These are phyloP conservation scores for Hanseniaspora valbyensis DNA, from an alignment of 805 yeast species.

Conservation along the genomic window DNA sequence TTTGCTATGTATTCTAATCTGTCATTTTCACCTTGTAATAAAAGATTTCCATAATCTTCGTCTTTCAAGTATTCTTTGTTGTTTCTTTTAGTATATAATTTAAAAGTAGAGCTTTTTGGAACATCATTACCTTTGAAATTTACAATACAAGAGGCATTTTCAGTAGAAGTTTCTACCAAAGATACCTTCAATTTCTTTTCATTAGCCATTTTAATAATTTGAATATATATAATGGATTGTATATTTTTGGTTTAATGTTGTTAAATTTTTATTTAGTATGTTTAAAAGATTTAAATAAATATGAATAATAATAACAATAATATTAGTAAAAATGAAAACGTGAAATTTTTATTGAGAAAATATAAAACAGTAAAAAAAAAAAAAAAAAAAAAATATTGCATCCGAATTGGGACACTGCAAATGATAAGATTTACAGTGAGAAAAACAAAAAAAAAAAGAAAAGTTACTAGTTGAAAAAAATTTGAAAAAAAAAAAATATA, in stretches of 20 bases:
- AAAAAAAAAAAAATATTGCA: not conserved
- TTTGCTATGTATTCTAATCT: conserved; percentile 50
- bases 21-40: conserved; percentile 70
- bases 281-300: too few species aligned
- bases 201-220: not conserved
- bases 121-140: conserved; percentile 56
- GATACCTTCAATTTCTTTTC: conserved; percentile 3
- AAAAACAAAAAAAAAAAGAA: conserved; percentile 11
- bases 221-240: too few species aligned
- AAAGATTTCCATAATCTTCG: conserved; percentile 28
- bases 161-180: conserved; percentile 8
- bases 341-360: too few species aligned
- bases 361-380: too few species aligned
- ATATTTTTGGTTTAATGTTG: too few species aligned
- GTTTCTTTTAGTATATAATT: conserved; percentile 41
- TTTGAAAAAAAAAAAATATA: too few species aligned
- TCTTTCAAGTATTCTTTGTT: conserved; percentile 25
- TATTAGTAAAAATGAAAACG: too few species aligned
- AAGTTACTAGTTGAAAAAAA: not conserved
- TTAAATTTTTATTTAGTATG: too few species aligned
- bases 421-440: too few species aligned
- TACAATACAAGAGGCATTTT: conserved; percentile 12
- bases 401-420: not conserved
- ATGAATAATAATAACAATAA: too few species aligned
- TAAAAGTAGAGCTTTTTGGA: conserved; percentile 49